Conservation (phyloP, 108 stramenopile genomes). For the Cyclotella choctawhatcheeana region DNA sequence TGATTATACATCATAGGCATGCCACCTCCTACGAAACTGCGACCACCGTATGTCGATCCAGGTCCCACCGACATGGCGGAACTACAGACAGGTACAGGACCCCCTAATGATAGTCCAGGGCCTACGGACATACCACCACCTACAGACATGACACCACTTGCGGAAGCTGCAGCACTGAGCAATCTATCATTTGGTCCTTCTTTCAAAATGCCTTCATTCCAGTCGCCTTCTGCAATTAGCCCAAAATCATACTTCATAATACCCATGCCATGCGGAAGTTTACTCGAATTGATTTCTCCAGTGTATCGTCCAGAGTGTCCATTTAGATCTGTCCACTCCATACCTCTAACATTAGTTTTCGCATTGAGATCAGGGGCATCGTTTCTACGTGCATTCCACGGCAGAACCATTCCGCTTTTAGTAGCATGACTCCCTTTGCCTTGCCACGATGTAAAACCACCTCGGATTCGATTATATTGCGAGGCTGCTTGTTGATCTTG, state of each 20-base stretch:
- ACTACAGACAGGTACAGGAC: not conserved
- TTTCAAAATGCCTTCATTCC: constrained; percentile 54
- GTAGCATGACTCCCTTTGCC: constrained; percentile 36
- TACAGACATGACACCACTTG: constrained; percentile 23
- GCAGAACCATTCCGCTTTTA: constrained; percentile 30
- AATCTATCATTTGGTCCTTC: constrained; percentile 54
- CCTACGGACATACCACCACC: constrained; percentile 22
- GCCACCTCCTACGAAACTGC: not conserved
- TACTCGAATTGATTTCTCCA: constrained; percentile 29
- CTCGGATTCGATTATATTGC: constrained; percentile 40
- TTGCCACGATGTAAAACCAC: constrained; percentile 46
- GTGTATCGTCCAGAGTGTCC: constrained; percentile 42
- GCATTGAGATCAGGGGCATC: constrained; percentile 25
- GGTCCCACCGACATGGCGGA: constrained; percentile 3
- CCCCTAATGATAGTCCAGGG: constrained; percentile 18
- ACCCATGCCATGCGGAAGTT: constrained; percentile 62
- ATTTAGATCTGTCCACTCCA: constrained; percentile 47
- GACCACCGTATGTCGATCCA: constrained; percentile 4
- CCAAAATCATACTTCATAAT: constrained; percentile 71
- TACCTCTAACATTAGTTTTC: constrained; percentile 42
- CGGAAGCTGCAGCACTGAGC: constrained; percentile 39
- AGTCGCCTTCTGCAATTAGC: constrained; percentile 65
- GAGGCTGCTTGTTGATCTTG: constrained; percentile 43
- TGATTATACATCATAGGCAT: constrained; percentile 22
- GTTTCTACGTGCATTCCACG: constrained; percentile 42